These are phyloP conservation scores for Aristolochia fimbriata DNA, from an alignment of 164 flowering plant genomes.

Conservation along the genomic window DNA sequence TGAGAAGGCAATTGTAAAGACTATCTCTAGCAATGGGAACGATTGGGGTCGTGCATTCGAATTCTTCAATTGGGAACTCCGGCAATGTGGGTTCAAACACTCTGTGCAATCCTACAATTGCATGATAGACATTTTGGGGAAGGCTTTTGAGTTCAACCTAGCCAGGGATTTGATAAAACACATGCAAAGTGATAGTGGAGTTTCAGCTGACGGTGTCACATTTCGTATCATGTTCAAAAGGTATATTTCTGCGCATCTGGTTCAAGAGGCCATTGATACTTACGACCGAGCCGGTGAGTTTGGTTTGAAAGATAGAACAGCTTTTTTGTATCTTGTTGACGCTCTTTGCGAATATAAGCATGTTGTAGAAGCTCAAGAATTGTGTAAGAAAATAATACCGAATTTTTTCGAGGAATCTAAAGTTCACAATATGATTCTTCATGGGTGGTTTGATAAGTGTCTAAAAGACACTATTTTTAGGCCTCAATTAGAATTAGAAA, in stretches of 20 bases:
- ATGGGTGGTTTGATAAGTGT: constrained; percentile 79
- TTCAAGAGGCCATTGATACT: constrained; percentile 46
- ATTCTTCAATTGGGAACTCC: constrained; percentile 78
- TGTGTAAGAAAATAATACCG: constrained; percentile 30
- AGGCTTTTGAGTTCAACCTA: constrained; percentile 66
- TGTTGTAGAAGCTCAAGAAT: constrained; percentile 76
- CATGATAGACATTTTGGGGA: constrained; percentile 70
- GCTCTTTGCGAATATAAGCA: constrained; percentile 88
- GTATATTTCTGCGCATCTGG: constrained; percentile 60
- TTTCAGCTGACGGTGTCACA: constrained; percentile 45
- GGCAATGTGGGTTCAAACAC: constrained; percentile 36
- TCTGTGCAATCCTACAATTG: constrained; percentile 50
- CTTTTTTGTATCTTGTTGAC: constrained; percentile 60
- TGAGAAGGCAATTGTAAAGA: constrained; percentile 31
- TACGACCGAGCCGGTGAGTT: constrained; percentile 37
- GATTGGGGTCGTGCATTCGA: constrained; percentile 73
- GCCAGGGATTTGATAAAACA: constrained; percentile 43
- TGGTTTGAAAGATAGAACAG: constrained; percentile 51
- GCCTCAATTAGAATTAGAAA: no score
- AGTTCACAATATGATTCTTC: constrained; percentile 60
- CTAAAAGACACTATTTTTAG: no score
- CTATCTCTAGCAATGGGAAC: constrained; percentile 51
- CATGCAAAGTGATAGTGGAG: constrained; percentile 24
- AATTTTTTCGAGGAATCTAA: constrained; percentile 25
- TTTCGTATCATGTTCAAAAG: constrained; percentile 78